Evolutionary conservation across 441 rosid genomes (phyloP), one percentile per base, ranked within the genome.

Genomic region (Bocquillonia castaneifolia): DNA sequence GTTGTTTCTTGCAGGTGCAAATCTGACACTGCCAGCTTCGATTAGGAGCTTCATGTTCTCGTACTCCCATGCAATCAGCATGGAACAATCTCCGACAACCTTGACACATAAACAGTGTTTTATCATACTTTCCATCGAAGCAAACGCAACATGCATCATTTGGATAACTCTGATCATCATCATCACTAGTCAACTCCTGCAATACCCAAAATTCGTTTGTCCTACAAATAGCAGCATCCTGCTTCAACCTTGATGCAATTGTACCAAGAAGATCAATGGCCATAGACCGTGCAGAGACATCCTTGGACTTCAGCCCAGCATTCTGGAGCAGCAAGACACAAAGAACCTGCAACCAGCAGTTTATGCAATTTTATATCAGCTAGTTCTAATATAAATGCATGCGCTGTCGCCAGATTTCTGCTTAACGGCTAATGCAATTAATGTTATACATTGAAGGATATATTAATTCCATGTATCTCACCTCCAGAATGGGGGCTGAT

Each of bases 281-380:
- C 97, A 92, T 81, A 62, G 89, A 80, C 44, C 99, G 90, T 15
- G 90, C 99, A 67, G 96, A 80, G 34, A 82, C 73, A 67, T 95
- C 99, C 81, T 92, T 95, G 65, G 99, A 95, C 81, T 95, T 92
- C 72, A 87, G 83, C 73, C 99, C 99, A 55, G 98, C 98, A 77
- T 95, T 95, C 79, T 95, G 97, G 36, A 95, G 90, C 63, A 92
- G 88, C 71, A 95, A 81, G 77, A 95, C 99, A 47, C 99, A 95
- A 50, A 92, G 96, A 73, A 95, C 98, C 99, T 95, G 92, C 84
- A 79, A 72, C 65, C 31, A 67, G 64, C 67, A 63, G 55, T 61
- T 69, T 59, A 68, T 85, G 58, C 78, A 78, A 47, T 58, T 44
- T 67, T 56, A 68, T 22, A 22, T 29, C 45, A 58, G 23, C 60